Conservation (phyloP, 345 rosid genomes). For the Microthlaspi erraticum region DNA sequence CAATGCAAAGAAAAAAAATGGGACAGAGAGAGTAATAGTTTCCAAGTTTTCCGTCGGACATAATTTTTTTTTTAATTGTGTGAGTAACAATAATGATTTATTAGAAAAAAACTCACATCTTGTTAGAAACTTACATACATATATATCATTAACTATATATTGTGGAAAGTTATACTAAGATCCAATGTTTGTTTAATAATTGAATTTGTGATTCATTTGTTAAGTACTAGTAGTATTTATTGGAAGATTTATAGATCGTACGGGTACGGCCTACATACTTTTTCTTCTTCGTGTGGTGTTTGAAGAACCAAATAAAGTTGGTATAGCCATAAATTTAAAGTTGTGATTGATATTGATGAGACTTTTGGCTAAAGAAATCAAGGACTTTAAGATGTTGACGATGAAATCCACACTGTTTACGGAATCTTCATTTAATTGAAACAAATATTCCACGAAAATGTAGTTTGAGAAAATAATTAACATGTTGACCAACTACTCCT, state of each 20-base stretch:
- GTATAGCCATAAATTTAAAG: slow-evolving; percentile 36
- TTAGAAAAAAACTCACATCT: not conserved
- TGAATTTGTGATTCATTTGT: not conserved
- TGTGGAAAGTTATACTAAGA: not conserved
- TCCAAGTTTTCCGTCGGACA: not conserved
- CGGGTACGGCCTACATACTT: not conserved
- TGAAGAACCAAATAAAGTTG: slow-evolving; percentile 27
- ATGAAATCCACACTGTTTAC: slow-evolving; percentile 25
- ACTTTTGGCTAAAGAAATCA: slow-evolving; percentile 18
- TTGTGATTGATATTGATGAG: slow-evolving; percentile 29
- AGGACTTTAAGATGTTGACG: slow-evolving; percentile 29
- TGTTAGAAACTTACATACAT: not conserved
- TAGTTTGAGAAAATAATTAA: slow-evolving; percentile 13
- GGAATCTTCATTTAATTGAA: slow-evolving; percentile 26
- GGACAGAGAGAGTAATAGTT: too few relatives aligned
- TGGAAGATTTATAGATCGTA: not conserved
- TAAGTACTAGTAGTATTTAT: not conserved
- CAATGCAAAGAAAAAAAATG: too few relatives aligned
- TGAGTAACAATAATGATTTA: not conserved
- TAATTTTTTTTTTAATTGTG: too few relatives aligned
- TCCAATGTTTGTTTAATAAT: not conserved
- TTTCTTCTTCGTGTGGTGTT: not conserved
- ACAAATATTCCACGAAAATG: slow-evolving; percentile 18
- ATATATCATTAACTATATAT: not conserved
- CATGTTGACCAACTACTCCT: not conserved